These are phyloP conservation scores for Hirsutella thompsonii DNA, from an alignment of 2,329 filamentous ascomycete genomes.

Conservation along the genomic window DNA sequence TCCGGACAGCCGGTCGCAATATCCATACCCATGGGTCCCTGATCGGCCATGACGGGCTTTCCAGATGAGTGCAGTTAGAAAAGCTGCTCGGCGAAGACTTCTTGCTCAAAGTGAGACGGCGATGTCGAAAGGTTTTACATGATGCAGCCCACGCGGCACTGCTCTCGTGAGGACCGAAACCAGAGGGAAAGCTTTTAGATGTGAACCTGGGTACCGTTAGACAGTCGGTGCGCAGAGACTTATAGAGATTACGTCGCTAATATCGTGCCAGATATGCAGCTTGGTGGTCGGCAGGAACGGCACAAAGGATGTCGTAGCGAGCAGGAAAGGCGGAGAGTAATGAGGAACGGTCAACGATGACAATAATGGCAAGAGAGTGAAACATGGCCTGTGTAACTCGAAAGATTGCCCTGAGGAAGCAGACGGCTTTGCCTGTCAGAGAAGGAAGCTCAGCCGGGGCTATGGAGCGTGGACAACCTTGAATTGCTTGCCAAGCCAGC, in stretches of 20 bases:
- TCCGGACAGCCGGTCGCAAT: conserved; percentile 10
- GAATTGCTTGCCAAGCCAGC: too few species aligned
- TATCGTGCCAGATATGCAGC: not conserved
- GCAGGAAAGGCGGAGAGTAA: conserved; percentile 2
- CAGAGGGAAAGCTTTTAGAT: too few species aligned
- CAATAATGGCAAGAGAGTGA: conserved; percentile 10
- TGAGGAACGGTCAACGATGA: conserved; percentile 6
- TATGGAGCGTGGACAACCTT: not conserved
- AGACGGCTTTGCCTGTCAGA: conserved; percentile 3
- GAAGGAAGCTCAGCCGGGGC: not conserved
- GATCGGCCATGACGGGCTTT: conserved; percentile 1
- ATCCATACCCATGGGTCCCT: conserved; percentile 4
- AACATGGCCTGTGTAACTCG: conserved; percentile 13
- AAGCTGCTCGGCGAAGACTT: conserved; percentile 1
- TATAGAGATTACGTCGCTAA: not conserved
- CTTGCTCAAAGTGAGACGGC: not conserved
- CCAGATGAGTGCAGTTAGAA: not conserved
- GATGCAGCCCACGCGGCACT: conserved; percentile 3
- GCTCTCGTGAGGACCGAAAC: not conserved
- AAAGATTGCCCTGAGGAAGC: conserved; percentile 6
- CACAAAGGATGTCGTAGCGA: not conserved
- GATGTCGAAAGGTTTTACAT: conserved; percentile 6
- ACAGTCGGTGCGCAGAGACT: not conserved
- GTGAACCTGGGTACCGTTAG: too few species aligned
- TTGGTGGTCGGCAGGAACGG: not conserved